phyloP scores from a whole-genome alignment of 805 yeast species.

The Debaryomyces maramus region DNA sequence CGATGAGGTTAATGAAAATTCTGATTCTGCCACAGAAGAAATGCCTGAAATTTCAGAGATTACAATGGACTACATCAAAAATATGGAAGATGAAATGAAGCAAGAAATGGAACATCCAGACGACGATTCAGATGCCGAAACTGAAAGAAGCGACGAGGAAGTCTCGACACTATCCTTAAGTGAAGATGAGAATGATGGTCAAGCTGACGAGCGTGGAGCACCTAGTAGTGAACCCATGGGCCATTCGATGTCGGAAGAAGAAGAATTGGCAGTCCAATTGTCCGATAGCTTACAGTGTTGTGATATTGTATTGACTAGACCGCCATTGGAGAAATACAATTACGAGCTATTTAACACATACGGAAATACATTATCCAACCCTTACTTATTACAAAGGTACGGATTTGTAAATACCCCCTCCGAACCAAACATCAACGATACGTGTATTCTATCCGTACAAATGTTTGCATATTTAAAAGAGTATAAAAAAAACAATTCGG shows the following conservation, averaged over 20 bases:
- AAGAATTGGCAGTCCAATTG: conserved; percentile 29
- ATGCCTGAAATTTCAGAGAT: conserved; percentile 11
- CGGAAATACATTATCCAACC: conserved; percentile 66
- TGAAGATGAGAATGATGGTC: conserved; percentile 10
- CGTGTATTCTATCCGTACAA: conserved; percentile 58
- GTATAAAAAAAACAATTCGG: conserved; percentile 18
- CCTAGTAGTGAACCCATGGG: no score
- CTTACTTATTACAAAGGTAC: conserved; percentile 67
- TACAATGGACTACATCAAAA: conserved; percentile 19
- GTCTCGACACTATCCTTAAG: conserved; percentile 17
- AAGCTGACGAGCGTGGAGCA: conserved; percentile 14
- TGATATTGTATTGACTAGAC: conserved; percentile 56
- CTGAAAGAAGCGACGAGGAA: conserved; percentile 18
- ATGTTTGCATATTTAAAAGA: conserved; percentile 32
- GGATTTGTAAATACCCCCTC: conserved; percentile 70
- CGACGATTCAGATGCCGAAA: conserved; percentile 10
- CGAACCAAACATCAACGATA: conserved; percentile 46
- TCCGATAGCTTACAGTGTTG: conserved; percentile 54
- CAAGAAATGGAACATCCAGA: no score
- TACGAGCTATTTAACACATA: conserved; percentile 79
- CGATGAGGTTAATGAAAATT: conserved; percentile 17
- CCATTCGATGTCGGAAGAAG: conserved; percentile 7
- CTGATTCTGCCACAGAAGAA: conserved; percentile 13
- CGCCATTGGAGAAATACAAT: conserved; percentile 42
- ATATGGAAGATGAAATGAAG: conserved; percentile 20